Percentiles rank a stretch among this genome's conserved stretches.
Evolutionary conservation across 108 stramenopile genomes (phyloP).

Genomic region (Seminavis robusta): DNA sequence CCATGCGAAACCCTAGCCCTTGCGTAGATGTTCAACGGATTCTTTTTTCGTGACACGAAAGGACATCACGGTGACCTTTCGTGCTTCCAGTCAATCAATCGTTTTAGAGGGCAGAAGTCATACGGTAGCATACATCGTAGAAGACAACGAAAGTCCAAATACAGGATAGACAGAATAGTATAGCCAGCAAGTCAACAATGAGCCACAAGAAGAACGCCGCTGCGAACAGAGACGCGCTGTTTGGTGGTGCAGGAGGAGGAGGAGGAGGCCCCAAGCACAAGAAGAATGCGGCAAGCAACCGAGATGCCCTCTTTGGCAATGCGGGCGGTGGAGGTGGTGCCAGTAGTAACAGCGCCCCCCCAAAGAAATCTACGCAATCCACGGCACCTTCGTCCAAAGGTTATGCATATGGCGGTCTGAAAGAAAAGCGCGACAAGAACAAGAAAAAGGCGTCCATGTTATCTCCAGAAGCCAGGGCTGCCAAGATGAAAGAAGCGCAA

Average conservation of each 20-base stretch:
- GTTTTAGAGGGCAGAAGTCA: too few species aligned
- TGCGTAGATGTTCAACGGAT: too few species aligned
- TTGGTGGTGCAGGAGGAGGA: constrained; percentile 40
- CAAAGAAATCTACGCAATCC: constrained; percentile 4
- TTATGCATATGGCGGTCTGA: constrained; percentile 15
- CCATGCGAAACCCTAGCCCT: too few species aligned
- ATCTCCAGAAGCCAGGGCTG: constrained; percentile 54
- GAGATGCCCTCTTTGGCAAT: constrained; percentile 4
- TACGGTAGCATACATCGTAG: too few species aligned
- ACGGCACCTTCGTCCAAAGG: constrained; percentile 13
- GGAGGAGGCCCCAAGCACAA: background rate
- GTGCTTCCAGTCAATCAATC: too few species aligned
- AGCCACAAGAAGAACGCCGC: constrained; percentile 64
- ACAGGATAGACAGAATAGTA: too few species aligned
- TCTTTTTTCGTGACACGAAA: too few species aligned
- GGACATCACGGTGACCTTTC: too few species aligned
- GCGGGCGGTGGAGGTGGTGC: too few species aligned
- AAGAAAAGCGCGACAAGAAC: constrained; percentile 1
- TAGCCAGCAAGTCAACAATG: too few species aligned
- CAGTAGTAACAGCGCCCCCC: constrained; percentile 5
- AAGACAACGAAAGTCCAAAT: too few species aligned
- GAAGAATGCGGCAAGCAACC: background rate
- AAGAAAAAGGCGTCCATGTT: constrained; percentile 29
- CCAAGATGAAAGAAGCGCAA: constrained; percentile 77
- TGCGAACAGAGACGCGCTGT: constrained; percentile 76